Conservation (phyloP, 139 green algal genomes). For the Nannochloris sp. region DNA sequence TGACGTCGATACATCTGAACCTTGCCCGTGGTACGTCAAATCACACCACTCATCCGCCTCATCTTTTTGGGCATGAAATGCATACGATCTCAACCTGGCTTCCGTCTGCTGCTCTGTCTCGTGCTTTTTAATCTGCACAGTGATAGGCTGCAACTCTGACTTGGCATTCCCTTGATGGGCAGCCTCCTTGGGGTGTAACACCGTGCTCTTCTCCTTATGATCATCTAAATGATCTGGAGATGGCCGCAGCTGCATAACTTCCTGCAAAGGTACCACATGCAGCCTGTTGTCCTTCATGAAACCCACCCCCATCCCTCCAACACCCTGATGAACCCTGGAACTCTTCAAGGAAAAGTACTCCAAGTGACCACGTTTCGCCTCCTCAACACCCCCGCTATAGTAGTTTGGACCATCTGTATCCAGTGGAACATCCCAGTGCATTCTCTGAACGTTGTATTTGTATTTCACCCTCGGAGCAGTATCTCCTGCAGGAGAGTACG, state of each 20-base stretch:
- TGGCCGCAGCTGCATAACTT: conserved; percentile 69
- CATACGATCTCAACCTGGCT: conserved; percentile 46
- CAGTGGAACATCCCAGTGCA: conserved; percentile 38
- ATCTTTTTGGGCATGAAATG: conserved; percentile 47
- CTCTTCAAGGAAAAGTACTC: conserved; percentile 42
- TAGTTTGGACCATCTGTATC: conserved; percentile 41
- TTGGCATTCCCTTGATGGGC: not conserved
- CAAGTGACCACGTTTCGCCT: conserved; percentile 12
- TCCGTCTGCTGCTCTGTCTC: conserved; percentile 83
- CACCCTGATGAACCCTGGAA: conserved; percentile 28
- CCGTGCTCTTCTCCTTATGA: conserved; percentile 8
- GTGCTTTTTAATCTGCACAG: conserved; percentile 53
- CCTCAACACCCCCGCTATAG: conserved; percentile 46
- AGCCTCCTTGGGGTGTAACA: not conserved
- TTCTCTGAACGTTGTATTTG: conserved; percentile 48
- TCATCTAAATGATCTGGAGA: conserved; percentile 56
- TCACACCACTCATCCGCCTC: conserved; percentile 32
- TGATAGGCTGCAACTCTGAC: conserved; percentile 26
- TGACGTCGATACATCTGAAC: not conserved
- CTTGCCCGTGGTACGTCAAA: conserved; percentile 14
- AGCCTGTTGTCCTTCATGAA: conserved; percentile 54
- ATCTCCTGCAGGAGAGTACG: conserved; percentile 31
- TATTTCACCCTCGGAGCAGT: conserved; percentile 42
- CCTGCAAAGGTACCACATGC: conserved; percentile 67
- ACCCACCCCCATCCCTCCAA: conserved; percentile 40